Evolutionary conservation across 768 basidiomycete genomes (phyloP), one percentile per base, ranked within the genome.

Genomic region (Suillus bovinus): DNA sequence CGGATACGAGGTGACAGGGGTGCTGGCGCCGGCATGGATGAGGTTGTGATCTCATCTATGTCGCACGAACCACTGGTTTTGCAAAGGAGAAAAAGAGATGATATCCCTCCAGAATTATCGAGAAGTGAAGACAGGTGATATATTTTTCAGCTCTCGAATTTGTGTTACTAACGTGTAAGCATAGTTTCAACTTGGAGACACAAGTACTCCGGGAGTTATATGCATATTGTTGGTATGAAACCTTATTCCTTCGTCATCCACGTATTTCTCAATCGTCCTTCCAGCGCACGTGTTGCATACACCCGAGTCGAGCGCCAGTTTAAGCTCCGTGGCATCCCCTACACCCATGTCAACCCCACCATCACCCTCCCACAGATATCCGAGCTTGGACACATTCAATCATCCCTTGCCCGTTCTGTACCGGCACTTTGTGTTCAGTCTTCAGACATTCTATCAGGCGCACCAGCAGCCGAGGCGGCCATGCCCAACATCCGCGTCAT

Each of bases 401-500:
- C 90, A 5, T 86, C 88, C 0, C 81, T 93, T 24, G 84, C 88
- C 0, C 86, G 85, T 33, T 88, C 90, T 17, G 87, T 96, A 9
- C 94, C 94, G 0, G 89, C 87, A 1, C 80, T 96, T 3, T 91
- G 90, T 63, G 93, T 96, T 13, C 85, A 90, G 68, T 91, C 94
- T 0, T 81, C 85, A 20, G 86, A 94, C 67, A 90, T 96, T 52
- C 79, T 94, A 24, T 88, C 88, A 0, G 91, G 91, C 8, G 90
- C 88, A 3, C 90, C 91, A 4, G 94, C 93, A 5, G 91, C 89
- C 24, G 94, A 96, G 70, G 94, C 94, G 5, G 94, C 94, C 5
- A 93, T 94, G 91, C 88, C 93, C 8, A 94, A 93, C 69, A 93
- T 96, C 58, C 88, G 89, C 42, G 90, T 96, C 56, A 89, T 93